These are phyloP conservation scores for Apiotrichum siamense DNA, from an alignment of 1,284 basidiomycete species.

Conservation along the genomic window DNA sequence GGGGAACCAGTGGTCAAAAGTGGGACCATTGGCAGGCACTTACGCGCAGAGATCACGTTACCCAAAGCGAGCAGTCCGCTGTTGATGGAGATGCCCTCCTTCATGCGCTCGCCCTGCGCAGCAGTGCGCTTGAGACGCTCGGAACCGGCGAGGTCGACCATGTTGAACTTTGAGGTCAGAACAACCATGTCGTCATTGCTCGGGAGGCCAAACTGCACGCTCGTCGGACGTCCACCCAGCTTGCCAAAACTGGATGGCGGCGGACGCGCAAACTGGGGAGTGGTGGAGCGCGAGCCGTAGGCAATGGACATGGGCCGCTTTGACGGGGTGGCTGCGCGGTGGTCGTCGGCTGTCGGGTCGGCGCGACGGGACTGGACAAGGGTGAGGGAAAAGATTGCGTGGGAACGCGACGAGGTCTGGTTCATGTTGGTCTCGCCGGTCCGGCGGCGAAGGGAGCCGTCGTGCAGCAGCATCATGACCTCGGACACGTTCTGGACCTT, in stretches of 20 bases:
- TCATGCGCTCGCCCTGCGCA: constrained; percentile 88
- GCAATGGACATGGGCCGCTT: constrained; percentile 19
- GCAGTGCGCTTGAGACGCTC: constrained; percentile 93
- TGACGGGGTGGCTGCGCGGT: constrained; percentile 10
- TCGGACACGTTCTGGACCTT: constrained; percentile 73
- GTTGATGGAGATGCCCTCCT: constrained; percentile 96
- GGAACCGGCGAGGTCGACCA: constrained; percentile 94
- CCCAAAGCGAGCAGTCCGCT: constrained; percentile 92
- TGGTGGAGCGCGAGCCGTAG: constrained; percentile 14
- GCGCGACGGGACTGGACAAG: constrained; percentile 60
- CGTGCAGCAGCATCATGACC: constrained; percentile 85
- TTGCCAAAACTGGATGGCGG: constrained; percentile 19
- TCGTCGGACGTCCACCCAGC: constrained; percentile 58
- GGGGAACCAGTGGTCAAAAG: not conserved
- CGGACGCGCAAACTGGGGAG: constrained; percentile 12
- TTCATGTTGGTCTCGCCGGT: constrained; percentile 99
- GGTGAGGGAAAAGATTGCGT: constrained; percentile 96
- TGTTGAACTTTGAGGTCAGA: constrained; percentile 93
- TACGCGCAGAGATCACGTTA: constrained; percentile 86
- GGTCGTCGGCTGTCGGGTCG: constrained; percentile 7
- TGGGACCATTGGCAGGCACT: too few relatives aligned
- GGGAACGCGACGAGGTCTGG: constrained; percentile 91
- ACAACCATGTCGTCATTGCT: constrained; percentile 69
- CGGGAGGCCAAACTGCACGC: constrained; percentile 53
- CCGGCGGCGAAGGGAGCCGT: constrained; percentile 80